Base-by-base conservation (phyloP, 2,329 filamentous ascomycete species). In the Fusarium guadeloupense region DNA sequence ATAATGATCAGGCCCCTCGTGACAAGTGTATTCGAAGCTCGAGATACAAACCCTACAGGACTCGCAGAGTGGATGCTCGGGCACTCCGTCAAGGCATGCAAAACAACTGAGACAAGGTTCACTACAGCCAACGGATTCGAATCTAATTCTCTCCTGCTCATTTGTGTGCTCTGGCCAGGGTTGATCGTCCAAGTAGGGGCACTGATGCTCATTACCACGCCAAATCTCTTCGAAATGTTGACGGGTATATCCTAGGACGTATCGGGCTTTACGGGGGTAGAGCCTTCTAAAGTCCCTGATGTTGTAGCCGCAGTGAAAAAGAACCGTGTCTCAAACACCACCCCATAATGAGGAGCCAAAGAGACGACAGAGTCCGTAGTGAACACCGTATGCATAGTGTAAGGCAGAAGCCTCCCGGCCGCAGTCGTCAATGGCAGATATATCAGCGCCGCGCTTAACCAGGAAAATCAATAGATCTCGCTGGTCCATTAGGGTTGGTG, bases 141-240 rank as follows among this genome's bases (percentile, higher is more conserved):
- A n/a, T 20, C 16, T 5, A 1, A 6, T 14, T 12, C 35, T 13
- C 23, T 1, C 9, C 5, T 20, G n/a, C 13, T 13, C 16, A 20
- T 35, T 12, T 23, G 34, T 5, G 17, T 23, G 5, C 6, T 35
- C 30, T 6, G 41, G 42, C 54, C 54, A 55, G 1, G 9, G 14
- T 2, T 3, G 5, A 17, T 57, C 54, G 1, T 54, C 5, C 54
- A 42, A 57, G 10, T 57, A 57, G 1, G 54, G 54, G 12, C 50
- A 49, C 0, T 13, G 10, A 4, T 17, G 7, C 1, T 57, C 38
- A 4, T 6, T 21, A 0, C 43, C 42, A 0, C 5, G 12, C 54
- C 54, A 57, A 2, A 57, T 20, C 6, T 5, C 4, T 23, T 57
- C 42, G 1, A 57, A 57, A 2, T 13, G 10, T 5, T 16, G 3